Conservation (phyloP, 2,329 filamentous ascomycete genomes). For the Sporothrix phasma region DNA sequence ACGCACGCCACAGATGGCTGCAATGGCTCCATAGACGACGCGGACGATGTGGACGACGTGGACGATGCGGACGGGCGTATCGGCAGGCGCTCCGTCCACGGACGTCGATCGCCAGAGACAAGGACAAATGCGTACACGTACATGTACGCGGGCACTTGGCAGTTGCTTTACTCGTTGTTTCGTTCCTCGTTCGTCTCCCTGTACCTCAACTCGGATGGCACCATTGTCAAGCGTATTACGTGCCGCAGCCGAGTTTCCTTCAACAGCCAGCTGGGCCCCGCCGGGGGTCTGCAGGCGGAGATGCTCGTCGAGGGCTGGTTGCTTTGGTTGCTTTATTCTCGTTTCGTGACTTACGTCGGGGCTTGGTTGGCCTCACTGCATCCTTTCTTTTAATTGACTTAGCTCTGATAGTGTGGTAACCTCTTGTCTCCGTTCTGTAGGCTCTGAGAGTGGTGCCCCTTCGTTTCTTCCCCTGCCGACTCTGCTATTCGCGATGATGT, state of each 20-base stretch:
- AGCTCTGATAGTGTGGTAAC: no score
- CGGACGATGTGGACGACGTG: no score
- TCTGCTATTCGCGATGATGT: background rate
- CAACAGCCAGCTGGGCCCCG: no score
- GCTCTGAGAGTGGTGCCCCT: background rate
- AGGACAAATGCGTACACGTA: background rate
- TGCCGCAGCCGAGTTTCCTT: background rate
- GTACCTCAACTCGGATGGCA: background rate
- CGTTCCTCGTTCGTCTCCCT: background rate
- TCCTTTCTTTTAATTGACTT: no score
- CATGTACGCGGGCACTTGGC: background rate
- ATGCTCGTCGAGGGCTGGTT: background rate
- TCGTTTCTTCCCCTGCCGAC: background rate
- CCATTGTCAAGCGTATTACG: background rate
- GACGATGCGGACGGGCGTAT: background rate
- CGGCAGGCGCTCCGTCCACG: background rate
- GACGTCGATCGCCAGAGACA: background rate
- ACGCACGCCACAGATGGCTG: background rate
- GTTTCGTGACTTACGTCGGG: no score
- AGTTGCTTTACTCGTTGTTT: background rate
- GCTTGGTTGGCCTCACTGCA: no score
- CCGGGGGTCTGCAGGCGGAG: background rate
- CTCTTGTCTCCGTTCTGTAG: background rate
- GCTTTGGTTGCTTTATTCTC: background rate
- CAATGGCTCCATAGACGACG: slow-evolving; percentile 1